Conservation (phyloP, 1,284 basidiomycete species). For the Naganishia albida region DNA sequence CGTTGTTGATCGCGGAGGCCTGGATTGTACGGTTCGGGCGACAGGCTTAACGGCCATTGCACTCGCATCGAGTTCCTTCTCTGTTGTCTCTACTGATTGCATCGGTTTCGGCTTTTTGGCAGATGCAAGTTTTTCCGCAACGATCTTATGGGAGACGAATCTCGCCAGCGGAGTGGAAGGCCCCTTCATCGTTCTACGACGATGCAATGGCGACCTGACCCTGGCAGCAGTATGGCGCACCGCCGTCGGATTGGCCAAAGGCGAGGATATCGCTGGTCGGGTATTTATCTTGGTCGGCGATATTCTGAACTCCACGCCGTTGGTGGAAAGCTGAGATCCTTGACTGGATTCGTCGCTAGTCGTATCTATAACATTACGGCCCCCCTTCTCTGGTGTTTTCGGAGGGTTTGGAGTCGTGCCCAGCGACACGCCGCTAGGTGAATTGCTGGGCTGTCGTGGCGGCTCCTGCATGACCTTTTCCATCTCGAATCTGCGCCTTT, state of each 20-base stretch:
- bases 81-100: background rate
- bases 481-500: constrained; percentile 18
- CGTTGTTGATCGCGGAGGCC: constrained; percentile 17
- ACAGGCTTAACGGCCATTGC: background rate
- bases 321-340: background rate
- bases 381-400: constrained; percentile 17
- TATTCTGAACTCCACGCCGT: background rate
- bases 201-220: constrained; percentile 15
- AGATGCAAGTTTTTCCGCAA: constrained; percentile 33
- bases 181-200: constrained; percentile 47
- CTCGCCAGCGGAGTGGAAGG: constrained; percentile 54
- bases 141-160: constrained; percentile 33
- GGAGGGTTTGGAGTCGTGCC: constrained; percentile 3
- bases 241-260: constrained; percentile 27
- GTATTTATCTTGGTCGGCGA: constrained; percentile 23
- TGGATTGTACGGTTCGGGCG: background rate
- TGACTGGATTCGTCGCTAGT: background rate
- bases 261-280: constrained; percentile 27
- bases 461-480: constrained; percentile 24
- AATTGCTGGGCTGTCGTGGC: background rate
- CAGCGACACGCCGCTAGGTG: background rate
- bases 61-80: background rate
- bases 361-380: background rate
- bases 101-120: constrained; percentile 21
- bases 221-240: constrained; percentile 58